A percentile compares a stretch with the other conserved stretches of the same genome.
Evolutionary conservation across 441 rosid genomes (phyloP).

Genomic region (Macaranga tanarius): DNA sequence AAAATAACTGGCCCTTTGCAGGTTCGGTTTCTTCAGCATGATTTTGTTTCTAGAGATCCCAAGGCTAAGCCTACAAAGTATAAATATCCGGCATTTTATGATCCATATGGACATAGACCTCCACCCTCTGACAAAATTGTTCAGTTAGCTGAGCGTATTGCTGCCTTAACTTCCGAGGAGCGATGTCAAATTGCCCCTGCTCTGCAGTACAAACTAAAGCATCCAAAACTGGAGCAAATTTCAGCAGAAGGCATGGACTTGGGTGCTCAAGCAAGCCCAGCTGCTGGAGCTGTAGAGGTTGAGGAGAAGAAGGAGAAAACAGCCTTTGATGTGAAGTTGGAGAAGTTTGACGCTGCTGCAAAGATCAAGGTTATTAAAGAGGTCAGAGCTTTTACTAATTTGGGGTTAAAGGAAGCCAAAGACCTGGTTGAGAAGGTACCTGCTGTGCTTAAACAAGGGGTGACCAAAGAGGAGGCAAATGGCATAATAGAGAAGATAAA

Average conservation of each 20-base stretch:
- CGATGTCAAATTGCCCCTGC: constrained; percentile 55
- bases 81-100: constrained; percentile 56
- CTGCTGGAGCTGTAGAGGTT: constrained; percentile 36
- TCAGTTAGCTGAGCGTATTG: constrained; percentile 69
- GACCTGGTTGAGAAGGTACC: constrained; percentile 77
- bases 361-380: constrained; percentile 78
- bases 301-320: constrained; percentile 68
- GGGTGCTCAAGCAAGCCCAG: constrained; percentile 40
- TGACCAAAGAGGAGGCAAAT: constrained; percentile 74
- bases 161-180: constrained; percentile 55
- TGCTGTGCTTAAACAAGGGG: constrained; percentile 60
- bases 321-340: constrained; percentile 65
- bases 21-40: constrained; percentile 55
- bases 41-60: constrained; percentile 58
- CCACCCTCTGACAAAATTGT: constrained; percentile 54
- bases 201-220: constrained; percentile 41
- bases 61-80: constrained; percentile 50
- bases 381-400: constrained; percentile 55
- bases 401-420: constrained; percentile 77
- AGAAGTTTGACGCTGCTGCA: constrained; percentile 58
- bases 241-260: constrained; percentile 50
- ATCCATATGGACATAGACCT: constrained; percentile 71
- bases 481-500: constrained; percentile 55
- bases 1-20: constrained; percentile 40
- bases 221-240: constrained; percentile 47